Evolutionary conservation across 495 filamentous ascomycete species (phyloP).

Genomic region (Aspergillus avenaceus): DNA sequence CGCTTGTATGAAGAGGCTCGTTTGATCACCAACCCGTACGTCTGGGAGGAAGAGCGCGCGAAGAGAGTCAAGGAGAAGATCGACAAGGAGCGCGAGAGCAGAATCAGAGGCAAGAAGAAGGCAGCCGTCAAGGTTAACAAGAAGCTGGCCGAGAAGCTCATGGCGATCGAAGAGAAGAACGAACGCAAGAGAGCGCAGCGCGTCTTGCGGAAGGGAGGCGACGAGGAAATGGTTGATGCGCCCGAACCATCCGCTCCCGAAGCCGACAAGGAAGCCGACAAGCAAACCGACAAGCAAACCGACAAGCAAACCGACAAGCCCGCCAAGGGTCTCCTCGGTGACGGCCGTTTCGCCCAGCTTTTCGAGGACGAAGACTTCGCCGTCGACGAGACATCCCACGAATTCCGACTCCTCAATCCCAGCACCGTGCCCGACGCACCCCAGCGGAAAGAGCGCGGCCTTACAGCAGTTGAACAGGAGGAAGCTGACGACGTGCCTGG

Average conservation of each 20-base stretch:
- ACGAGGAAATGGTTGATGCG: slow-evolving; percentile 42
- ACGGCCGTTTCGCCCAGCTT: slow-evolving; percentile 78
- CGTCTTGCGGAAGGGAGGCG: slow-evolving; percentile 54
- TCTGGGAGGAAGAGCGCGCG: slow-evolving; percentile 83
- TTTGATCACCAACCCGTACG: slow-evolving; percentile 84
- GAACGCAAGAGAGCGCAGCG: slow-evolving; percentile 59
- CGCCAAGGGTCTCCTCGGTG: slow-evolving; percentile 61
- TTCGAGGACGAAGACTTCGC: slow-evolving; percentile 93
- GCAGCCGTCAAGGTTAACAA: slow-evolving; percentile 87
- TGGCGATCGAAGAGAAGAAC: slow-evolving; percentile 75
- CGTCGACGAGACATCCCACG: slow-evolving; percentile 82
- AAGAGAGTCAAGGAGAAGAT: slow-evolving; percentile 89
- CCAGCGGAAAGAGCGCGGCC: slow-evolving; percentile 42
- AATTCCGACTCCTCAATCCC: slow-evolving; percentile 85
- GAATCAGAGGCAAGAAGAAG: slow-evolving; percentile 90
- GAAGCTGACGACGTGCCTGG: slow-evolving; percentile 46
- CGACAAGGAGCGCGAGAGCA: slow-evolving; percentile 85
- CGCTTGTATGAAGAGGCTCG: slow-evolving; percentile 91
- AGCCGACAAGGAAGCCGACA: too few relatives aligned
- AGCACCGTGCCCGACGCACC: slow-evolving; percentile 53
- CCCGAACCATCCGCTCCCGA: slow-evolving; percentile 14
- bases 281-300: too few relatives aligned
- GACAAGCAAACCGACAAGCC: slow-evolving; percentile 24
- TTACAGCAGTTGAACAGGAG: slow-evolving; percentile 68
- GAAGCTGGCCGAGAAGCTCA: slow-evolving; percentile 75